phyloP scores from a whole-genome alignment of 2,329 filamentous ascomycete genomes.

The Botryotinia convoluta region DNA sequence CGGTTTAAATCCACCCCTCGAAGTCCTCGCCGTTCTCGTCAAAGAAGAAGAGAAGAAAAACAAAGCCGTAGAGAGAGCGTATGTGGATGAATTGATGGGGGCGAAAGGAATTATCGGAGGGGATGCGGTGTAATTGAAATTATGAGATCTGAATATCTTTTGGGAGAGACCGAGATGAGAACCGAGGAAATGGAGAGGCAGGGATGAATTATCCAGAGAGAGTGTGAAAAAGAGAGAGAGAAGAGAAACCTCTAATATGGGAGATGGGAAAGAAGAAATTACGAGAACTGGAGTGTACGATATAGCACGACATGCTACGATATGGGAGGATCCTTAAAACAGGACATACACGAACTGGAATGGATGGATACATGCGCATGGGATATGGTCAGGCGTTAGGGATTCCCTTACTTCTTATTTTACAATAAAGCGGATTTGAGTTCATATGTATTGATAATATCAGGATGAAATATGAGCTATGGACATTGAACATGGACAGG shows the following conservation, averaged over 20 bases:
- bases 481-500: background rate
- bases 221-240: background rate
- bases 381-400: background rate
- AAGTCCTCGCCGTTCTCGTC: constrained; percentile 82
- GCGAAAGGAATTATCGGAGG: constrained; percentile 40
- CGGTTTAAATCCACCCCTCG: constrained; percentile 82
- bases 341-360: background rate
- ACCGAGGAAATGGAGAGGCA: background rate
- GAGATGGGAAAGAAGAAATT: background rate
- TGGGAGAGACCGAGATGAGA: background rate
- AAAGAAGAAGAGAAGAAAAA: constrained; percentile 62
- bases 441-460: background rate
- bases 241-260: background rate
- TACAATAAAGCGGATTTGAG: background rate
- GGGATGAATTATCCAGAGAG: too few species aligned
- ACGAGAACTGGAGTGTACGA: background rate
- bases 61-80: constrained; percentile 59
- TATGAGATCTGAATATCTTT: background rate
- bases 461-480: background rate
- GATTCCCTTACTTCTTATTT: background rate
- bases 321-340: background rate
- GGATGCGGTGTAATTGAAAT: background rate
- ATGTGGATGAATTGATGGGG: constrained; percentile 67
- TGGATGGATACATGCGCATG: background rate
- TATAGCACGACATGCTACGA: background rate